These are phyloP conservation scores for Phytophthora sp. DNA, from an alignment of 352 stramenopile genomes.

Conservation along the genomic window DNA sequence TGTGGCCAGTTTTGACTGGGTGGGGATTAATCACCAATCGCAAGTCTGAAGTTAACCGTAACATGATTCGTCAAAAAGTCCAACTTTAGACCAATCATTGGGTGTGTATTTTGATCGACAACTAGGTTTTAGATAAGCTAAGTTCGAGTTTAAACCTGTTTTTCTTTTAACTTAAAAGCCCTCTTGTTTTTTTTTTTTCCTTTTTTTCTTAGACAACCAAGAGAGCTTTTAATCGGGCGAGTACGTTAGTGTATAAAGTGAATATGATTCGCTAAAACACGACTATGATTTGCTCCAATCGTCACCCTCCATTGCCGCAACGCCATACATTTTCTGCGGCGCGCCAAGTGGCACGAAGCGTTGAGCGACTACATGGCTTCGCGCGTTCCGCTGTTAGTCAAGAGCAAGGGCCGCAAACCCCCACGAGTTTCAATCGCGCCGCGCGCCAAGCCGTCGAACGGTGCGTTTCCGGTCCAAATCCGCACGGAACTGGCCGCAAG, in stretches of 20 bases:
- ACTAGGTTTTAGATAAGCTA: too few relatives aligned
- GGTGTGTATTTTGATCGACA: constrained; percentile 2
- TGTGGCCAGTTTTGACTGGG: constrained; percentile 30
- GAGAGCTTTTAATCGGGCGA: too few relatives aligned
- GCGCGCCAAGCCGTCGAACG: constrained; percentile 64
- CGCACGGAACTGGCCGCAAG: constrained; percentile 1
- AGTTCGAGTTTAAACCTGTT: too few relatives aligned
- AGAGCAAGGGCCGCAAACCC: constrained; percentile 74
- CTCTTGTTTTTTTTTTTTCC: too few relatives aligned
- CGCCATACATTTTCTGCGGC: constrained; percentile 34
- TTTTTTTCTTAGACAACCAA: too few relatives aligned
- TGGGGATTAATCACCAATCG: constrained; percentile 52
- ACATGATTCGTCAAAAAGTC: constrained; percentile 9
- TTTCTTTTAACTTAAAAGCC: too few relatives aligned
- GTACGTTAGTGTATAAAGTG: too few relatives aligned
- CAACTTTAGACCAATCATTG: neutral
- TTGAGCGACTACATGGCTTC: constrained; percentile 49
- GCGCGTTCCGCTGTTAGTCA: constrained; percentile 78
- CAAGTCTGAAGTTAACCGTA: neutral
- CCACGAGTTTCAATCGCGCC: constrained; percentile 73
- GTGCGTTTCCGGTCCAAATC: constrained; percentile 37
- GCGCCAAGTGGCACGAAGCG: constrained; percentile 17
- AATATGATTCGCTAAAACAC: constrained; percentile 27
- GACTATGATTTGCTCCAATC: constrained; percentile 27
- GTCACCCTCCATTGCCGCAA: neutral